Evolutionary conservation across 2,329 filamentous ascomycete genomes (phyloP), one percentile per base, ranked within the genome.

Genomic region (Pseudogymnoascus sp.): DNA sequence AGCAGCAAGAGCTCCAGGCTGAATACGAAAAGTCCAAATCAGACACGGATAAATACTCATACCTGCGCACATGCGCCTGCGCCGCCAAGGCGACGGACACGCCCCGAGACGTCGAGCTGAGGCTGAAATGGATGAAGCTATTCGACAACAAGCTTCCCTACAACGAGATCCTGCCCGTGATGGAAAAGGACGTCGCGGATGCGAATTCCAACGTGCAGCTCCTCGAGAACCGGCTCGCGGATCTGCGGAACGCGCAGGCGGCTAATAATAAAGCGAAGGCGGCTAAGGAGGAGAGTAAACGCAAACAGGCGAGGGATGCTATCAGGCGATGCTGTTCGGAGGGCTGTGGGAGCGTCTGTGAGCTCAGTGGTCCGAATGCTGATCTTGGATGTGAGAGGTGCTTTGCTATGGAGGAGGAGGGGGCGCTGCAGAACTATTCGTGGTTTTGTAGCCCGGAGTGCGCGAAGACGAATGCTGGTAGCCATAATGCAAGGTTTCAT

Each of bases 381-480:
- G 50, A 56, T 19, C n/a, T 56, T 1, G 59, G 59, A 10, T 61
- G 59, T 8, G 59, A 42, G 38, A 61, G 59, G 59, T 56, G 59
- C 59, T 61, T 38, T 61, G 33, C 3, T n/a, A 4, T 40, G 59
- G 40, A 61, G 11, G 59, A 61, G 33, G 59, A 38, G 4, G 59
- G 59, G 10, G 59, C 6, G 19, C 6, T 40, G 13, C 21, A 31
- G 33, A 24, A 42, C 13, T 40, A 61, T 61, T 38, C 35, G 11
- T 61, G 59, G 59, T 61, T 40, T 26, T 61, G 59, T 19, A 40
- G 35, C 6, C 35, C 33, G 10, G 59, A 61, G 38, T 61, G 59
- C 19, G 59, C 59, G 8, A 42, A 26, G 11, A 14, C 14, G 33
- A 42, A 61, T 40, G 59, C 59, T 1, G 38, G 26, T 6, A 14